Evolutionary conservation across 1,284 basidiomycete genomes (phyloP), one percentile per base, ranked within the genome.

Genomic region (Malassezia sympodialis): DNA sequence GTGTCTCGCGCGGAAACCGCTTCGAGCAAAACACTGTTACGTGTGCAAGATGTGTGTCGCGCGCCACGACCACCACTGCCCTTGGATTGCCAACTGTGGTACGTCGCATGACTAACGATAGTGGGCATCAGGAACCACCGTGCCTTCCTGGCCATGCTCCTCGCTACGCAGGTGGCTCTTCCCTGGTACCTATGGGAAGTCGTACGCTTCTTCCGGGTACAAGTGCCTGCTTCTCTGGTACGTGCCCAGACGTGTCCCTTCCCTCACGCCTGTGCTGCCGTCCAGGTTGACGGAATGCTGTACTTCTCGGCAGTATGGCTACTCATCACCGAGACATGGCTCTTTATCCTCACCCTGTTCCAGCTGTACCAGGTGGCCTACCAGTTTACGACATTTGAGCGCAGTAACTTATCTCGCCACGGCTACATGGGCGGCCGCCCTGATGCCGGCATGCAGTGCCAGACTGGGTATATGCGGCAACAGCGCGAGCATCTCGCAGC

Each of bases 81-180:
- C 94, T 8, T 99, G 93, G 93, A 84, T 96, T n/a, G 94, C 90
- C 87, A 96, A 96, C 76, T 96, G 93, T 75, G 42, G 42, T 44
- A 17, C n/a, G 42, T 44, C 28, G 11, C 21, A 44, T 26, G n/a
- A 27, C 23, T 28, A n/a, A 44, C 26, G 5, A 15, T n/a, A 44
- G 59, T 98, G 52, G 94, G 94, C n/a, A 80, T 83, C 47, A 85
- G 87, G 62, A 98, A 98, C 69, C 93, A 98, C 68, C 85, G 91
- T 12, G 87, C 93, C 70, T 98, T 99, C 77, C 78, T 96, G 28
- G 74, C 90, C 8, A 96, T 98, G 68, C 85, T 99, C 26, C 77
- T 80, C 0, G 84, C 84, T 1, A 83, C 98, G 15, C 87, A 96
- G 30, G 65, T 83, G 17, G 90, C 88, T 2, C 84, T 98, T 44